Evolutionary conservation across 768 basidiomycete genomes (phyloP).

Genomic region (Boletus pseudo-olivaceus): DNA sequence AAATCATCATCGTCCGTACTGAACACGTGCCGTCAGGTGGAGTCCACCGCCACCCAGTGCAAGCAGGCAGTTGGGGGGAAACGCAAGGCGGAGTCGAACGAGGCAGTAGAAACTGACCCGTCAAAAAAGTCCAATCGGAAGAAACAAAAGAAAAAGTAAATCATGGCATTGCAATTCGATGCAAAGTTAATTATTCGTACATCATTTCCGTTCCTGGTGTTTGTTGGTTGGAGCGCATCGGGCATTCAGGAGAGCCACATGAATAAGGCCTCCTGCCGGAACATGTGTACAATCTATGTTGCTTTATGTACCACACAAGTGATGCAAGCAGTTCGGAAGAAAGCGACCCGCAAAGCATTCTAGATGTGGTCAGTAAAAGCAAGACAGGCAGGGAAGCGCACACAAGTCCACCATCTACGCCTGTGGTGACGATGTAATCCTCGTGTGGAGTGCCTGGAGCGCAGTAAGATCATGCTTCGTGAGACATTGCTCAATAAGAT

Average conservation of each 20-base stretch:
- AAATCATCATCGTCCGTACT: conserved; percentile 59
- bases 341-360: not conserved
- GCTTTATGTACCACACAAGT: not conserved
- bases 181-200: not conserved
- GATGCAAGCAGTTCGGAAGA: not conserved
- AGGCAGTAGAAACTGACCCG: conserved; percentile 23
- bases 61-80: conserved; percentile 25
- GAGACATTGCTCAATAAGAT: conserved; percentile 27
- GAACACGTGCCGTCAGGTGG: conserved; percentile 64
- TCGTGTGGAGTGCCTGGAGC: conserved; percentile 23
- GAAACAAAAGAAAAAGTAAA: conserved; percentile 42
- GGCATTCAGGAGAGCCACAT: not conserved
- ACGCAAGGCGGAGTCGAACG: conserved; percentile 36
- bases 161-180: conserved; percentile 8
- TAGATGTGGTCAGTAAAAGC: not conserved
- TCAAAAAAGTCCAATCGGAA: conserved; percentile 43
- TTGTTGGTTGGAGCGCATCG: not conserved
- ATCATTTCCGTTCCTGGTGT: not conserved
- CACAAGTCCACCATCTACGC: conserved; percentile 1
- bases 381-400: not conserved
- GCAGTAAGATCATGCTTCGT: conserved; percentile 12
- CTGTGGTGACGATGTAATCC: conserved; percentile 1
- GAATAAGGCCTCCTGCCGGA: not conserved
- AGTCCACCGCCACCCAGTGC: conserved; percentile 15
- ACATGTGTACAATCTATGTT: not conserved